Conservation (phyloP, 2,329 filamentous ascomycete species). For the Pseudocercospora fijiensis region DNA sequence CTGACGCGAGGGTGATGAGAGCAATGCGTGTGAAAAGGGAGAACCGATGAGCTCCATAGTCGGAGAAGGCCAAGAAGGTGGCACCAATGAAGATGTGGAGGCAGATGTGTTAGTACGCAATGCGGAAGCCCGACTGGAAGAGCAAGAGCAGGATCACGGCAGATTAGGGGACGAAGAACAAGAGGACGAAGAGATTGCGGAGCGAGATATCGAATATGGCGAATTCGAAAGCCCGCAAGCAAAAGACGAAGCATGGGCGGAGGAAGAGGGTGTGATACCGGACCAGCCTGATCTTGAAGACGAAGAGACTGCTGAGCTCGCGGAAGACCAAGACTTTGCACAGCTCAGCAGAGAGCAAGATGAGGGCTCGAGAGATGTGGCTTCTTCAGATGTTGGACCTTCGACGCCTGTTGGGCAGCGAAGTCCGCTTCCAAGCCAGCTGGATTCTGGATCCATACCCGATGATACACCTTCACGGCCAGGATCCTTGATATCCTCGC, state of each 20-base stretch:
- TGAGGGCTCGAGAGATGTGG: constrained; percentile 12
- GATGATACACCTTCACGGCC: constrained; percentile 84
- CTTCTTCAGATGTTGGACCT: constrained; percentile 25
- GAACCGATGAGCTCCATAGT: constrained; percentile 68
- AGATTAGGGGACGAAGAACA: constrained; percentile 10
- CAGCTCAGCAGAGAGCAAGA: constrained; percentile 22
- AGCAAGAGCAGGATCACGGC: constrained; percentile 32
- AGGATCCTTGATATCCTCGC: constrained; percentile 59
- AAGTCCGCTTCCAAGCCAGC: constrained; percentile 60
- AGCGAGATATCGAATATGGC: constrained; percentile 16
- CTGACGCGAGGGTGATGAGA: constrained; percentile 35
- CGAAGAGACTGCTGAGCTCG: constrained; percentile 19
- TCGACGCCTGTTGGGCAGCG: constrained; percentile 23
- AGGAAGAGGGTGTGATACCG: constrained; percentile 20
- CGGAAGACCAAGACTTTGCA: constrained; percentile 28
- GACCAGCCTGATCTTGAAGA: constrained; percentile 7
- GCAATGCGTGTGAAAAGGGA: constrained; percentile 52
- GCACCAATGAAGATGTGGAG: constrained; percentile 55
- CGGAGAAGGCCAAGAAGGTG: constrained; percentile 62
- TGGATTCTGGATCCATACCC: constrained; percentile 70
- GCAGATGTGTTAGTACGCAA: constrained; percentile 37
- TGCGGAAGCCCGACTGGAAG: constrained; percentile 31
- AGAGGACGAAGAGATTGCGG: constrained; percentile 3
- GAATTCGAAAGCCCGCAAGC: constrained; percentile 21
- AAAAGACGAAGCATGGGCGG: constrained; percentile 15